Evolutionary conservation across 192 early-diverging fungal genomes (phyloP).

Genomic region (Coemansia pectinata): DNA sequence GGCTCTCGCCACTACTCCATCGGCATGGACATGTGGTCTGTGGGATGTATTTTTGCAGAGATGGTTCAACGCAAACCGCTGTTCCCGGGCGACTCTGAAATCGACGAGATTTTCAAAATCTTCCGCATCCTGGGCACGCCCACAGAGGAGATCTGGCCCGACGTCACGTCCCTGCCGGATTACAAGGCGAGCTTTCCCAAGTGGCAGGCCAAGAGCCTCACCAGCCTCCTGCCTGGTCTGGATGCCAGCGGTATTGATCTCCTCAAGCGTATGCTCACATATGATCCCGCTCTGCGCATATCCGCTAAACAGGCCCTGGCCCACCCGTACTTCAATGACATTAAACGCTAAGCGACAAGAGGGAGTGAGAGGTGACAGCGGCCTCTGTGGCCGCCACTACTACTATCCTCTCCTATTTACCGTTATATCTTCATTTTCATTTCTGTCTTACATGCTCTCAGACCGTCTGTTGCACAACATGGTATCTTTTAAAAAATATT

Average conservation of each 20-base stretch:
- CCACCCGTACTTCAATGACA: constrained; percentile 76
- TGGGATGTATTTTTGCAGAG: constrained; percentile 98
- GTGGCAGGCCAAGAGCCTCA: constrained; percentile 63
- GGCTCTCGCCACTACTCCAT: constrained; percentile 89
- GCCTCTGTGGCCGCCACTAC: neutral
- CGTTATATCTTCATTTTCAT: neutral
- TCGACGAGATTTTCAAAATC: constrained; percentile 92
- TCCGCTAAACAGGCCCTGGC: constrained; percentile 80
- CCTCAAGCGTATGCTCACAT: constrained; percentile 70
- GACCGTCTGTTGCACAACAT: no score
- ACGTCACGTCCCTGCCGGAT: constrained; percentile 71
- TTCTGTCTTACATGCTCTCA: no score
- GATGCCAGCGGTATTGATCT: constrained; percentile 71
- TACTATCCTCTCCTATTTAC: neutral
- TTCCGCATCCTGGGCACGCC: constrained; percentile 87
- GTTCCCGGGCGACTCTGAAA: constrained; percentile 90
- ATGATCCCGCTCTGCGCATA: constrained; percentile 76
- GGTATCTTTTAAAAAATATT: neutral
- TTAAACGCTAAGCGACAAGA: constrained; percentile 17
- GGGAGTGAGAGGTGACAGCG: neutral
- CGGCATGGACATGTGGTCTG: constrained; percentile 96
- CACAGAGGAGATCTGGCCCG: constrained; percentile 75
- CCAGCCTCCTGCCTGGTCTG: constrained; percentile 55
- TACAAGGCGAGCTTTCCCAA: constrained; percentile 79
- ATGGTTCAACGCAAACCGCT: constrained; percentile 77